Evolutionary conservation across 371 early-diverging fungal genomes (phyloP).

Genomic region (Parasitella parasitica): DNA sequence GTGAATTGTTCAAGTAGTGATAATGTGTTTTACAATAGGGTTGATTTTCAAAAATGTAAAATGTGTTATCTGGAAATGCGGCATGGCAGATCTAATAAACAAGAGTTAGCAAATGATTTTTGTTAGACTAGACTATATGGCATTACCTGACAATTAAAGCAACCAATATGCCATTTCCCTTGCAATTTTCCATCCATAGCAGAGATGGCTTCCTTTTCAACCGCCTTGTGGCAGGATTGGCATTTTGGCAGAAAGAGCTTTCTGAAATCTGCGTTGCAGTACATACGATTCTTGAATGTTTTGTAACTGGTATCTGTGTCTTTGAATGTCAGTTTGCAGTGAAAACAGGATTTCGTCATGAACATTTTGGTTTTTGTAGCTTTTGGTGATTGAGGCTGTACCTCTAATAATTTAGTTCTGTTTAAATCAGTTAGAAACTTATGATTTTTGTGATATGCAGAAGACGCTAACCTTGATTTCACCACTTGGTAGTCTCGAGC

Average conservation of each 20-base stretch:
- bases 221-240: conserved; percentile 62
- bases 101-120: background rate
- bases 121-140: no score
- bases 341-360: conserved; percentile 61
- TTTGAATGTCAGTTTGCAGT: conserved; percentile 19
- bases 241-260: conserved; percentile 66
- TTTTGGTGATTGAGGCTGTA: conserved; percentile 63
- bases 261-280: conserved; percentile 75
- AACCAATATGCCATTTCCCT: conserved; percentile 75
- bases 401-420: conserved; percentile 48
- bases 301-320: conserved; percentile 68
- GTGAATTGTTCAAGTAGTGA: conserved; percentile 77
- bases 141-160: conserved; percentile 49
- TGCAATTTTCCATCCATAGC: conserved; percentile 77
- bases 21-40: conserved; percentile 86
- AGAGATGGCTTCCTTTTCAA: conserved; percentile 74
- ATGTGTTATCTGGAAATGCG: conserved; percentile 83
- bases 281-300: conserved; percentile 68
- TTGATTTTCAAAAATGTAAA: conserved; percentile 79
- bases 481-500: conserved; percentile 63
- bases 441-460: no score
- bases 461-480: conserved; percentile 54
- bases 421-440: no score
- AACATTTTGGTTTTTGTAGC: conserved; percentile 63
- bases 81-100: conserved; percentile 53